Evolutionary conservation across 768 basidiomycete genomes (phyloP).

Genomic region (Kwoniella botswanensis): DNA sequence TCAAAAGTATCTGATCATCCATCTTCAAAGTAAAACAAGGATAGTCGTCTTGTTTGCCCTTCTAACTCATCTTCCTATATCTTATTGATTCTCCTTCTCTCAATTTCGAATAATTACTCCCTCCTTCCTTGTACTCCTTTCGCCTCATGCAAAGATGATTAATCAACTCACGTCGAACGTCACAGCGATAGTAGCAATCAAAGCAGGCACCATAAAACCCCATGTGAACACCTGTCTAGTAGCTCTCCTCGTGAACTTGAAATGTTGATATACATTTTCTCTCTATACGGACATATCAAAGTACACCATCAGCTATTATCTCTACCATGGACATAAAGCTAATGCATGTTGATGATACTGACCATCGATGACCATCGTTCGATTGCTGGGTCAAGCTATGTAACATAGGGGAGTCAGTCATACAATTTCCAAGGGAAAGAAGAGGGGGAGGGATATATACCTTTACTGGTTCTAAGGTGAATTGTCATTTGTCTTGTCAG

Average conservation of each 20-base stretch:
- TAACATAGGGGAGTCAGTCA: too few relatives aligned
- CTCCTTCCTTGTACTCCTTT: background rate
- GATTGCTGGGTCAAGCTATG: slow-evolving; percentile 66
- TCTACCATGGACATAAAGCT: too few relatives aligned
- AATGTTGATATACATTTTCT: slow-evolving; percentile 80
- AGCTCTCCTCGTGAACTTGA: slow-evolving; percentile 75
- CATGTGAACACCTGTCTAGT: slow-evolving; percentile 67
- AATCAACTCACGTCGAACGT: slow-evolving; percentile 50
- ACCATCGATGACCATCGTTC: slow-evolving; percentile 70
- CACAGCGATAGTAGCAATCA: slow-evolving; percentile 41
- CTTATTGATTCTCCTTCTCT: too few relatives aligned
- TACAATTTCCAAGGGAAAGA: background rate
- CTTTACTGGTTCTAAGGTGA: slow-evolving; percentile 32
- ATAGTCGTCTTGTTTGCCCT: too few relatives aligned
- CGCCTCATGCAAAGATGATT: background rate
- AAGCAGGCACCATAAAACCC: slow-evolving; percentile 70
- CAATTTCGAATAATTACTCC: too few relatives aligned
- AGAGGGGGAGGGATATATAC: slow-evolving; percentile 9
- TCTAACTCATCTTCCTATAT: too few relatives aligned
- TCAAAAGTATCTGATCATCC: too few relatives aligned
- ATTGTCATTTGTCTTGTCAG: slow-evolving; percentile 12
- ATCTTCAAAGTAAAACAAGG: too few relatives aligned
- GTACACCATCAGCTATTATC: too few relatives aligned
- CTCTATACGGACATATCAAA: slow-evolving; percentile 60
- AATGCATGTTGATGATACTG: slow-evolving; percentile 12